Evolutionary conservation across 164 flowering plant species (phyloP).

Genomic region (Malania oleifera): DNA sequence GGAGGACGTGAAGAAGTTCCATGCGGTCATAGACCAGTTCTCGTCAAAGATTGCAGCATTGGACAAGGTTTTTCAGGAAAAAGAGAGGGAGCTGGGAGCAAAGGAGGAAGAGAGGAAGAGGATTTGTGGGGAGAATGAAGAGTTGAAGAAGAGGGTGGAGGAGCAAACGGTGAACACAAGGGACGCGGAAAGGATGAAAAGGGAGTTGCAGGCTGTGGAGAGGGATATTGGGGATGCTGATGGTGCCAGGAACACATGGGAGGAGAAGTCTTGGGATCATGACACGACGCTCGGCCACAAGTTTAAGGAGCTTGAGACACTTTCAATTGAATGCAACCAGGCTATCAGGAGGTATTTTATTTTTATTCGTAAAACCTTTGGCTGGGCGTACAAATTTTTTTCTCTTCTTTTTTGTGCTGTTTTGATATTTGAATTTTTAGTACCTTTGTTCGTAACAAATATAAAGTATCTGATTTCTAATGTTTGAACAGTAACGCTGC

Average conservation of each 20-base stretch:
- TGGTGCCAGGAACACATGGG: constrained; percentile 59
- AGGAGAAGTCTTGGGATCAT: constrained; percentile 87
- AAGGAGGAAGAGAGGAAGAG: constrained; percentile 47
- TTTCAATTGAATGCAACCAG: constrained; percentile 72
- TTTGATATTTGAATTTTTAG: not conserved
- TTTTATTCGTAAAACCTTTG: too few species aligned
- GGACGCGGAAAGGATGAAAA: constrained; percentile 93
- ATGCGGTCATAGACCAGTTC: constrained; percentile 38
- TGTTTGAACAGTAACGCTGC: too few species aligned
- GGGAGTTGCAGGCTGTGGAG: constrained; percentile 82
- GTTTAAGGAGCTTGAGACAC: constrained; percentile 70
- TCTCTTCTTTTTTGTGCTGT: not conserved
- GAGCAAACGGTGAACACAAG: constrained; percentile 65
- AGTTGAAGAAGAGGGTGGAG: constrained; percentile 60
- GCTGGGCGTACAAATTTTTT: not conserved
- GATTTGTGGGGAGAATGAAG: constrained; percentile 76
- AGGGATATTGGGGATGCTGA: constrained; percentile 76
- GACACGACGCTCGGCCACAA: constrained; percentile 38
- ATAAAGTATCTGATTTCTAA: not conserved
- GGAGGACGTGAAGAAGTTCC: constrained; percentile 66
- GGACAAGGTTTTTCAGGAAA: constrained; percentile 56
- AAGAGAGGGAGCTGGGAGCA: constrained; percentile 53
- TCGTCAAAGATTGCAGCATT: constrained; percentile 20
- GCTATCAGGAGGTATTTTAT: constrained; percentile 45
- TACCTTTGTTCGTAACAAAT: not conserved